Base-by-base conservation (phyloP, 768 basidiomycete species). In the Boletus fagicola region DNA sequence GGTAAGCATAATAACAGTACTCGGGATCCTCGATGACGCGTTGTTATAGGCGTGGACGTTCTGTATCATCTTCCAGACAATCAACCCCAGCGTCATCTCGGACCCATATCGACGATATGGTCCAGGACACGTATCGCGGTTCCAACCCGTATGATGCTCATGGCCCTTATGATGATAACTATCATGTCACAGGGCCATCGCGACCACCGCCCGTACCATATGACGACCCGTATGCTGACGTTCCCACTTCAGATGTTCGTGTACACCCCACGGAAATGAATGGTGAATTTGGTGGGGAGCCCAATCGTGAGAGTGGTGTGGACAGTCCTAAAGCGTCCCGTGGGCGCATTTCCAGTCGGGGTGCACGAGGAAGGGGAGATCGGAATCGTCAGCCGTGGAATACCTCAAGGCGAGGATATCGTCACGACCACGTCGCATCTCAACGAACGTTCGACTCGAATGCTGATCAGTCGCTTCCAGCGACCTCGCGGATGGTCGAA, bases 221-320 rank as follows among this genome's bases (percentile, higher is more conserved):
- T 64, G 88, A 92, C 56, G 90, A 92, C 62, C 90, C 90, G 11
- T 91, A 91, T 66, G 77, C 84, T 20, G 83, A 85, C 30, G 66
- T 67, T 35, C 78, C 77, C 49, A 70, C 67, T 42, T 67, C 66
- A 56, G 69, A 71, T 44, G 28, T 44, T 44, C 45, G 31, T 28
- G 44, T 40, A 33, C 51, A 26, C 12, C 24, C 18, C 22, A n/a
- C 20, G 45, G 59, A 54, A 48, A 38, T 35, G 20, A 47, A 47
- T 45, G 6, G 3, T 40, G 49, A 60, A 49, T 39, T 22, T 24
- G 33, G 70, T 10, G 54, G 66, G 40, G 68, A 67, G 40, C 58
- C 70, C 33, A 66, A 68, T 49, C 61, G 72, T 38, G 72, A 71
- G 44, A 54, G 51, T 49, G 36, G 57, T 24, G 44, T 57, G 24